A percentile compares a stretch with the other conserved stretches of the same genome.
Conservation (phyloP, 352 stramenopile genomes). For the Phytophthora capsici region DNA sequence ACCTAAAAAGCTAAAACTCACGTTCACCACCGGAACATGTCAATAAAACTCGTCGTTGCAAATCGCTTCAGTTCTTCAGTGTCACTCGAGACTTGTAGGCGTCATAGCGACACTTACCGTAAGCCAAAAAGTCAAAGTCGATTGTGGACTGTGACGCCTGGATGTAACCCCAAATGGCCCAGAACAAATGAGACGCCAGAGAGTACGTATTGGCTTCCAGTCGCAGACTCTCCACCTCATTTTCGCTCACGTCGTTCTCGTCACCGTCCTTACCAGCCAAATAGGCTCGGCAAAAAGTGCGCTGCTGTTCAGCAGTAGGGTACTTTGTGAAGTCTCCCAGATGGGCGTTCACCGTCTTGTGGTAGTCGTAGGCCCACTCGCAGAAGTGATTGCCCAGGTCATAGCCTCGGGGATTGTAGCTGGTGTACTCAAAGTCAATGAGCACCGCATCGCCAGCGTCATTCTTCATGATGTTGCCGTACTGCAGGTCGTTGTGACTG, state of each 20-base stretch:
- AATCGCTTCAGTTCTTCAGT: conserved; percentile 42
- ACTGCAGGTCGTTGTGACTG: conserved; percentile 94
- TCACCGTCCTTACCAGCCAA: conserved; percentile 54
- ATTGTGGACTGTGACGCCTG: conserved; percentile 90
- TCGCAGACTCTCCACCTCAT: conserved; percentile 66
- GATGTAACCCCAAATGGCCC: conserved; percentile 91
- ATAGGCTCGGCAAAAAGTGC: conserved; percentile 73
- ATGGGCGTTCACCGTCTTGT: conserved; percentile 83
- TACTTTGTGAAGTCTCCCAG: conserved; percentile 81
- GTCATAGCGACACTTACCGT: conserved; percentile 78
- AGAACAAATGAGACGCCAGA: conserved; percentile 90
- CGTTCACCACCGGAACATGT: conserved; percentile 49
- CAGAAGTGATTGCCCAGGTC: conserved; percentile 95
- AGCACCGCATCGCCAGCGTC: conserved; percentile 72
- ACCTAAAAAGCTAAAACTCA: conserved; percentile 29
- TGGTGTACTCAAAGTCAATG: conserved; percentile 95
- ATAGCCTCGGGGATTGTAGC: conserved; percentile 91
- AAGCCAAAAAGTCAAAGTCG: conserved; percentile 93
- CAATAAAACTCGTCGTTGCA: conserved; percentile 25
- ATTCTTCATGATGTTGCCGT: conserved; percentile 91
- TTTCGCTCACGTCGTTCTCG: conserved; percentile 48
- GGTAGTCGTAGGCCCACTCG: conserved; percentile 85
- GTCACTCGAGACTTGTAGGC: conserved; percentile 73
- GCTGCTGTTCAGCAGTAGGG: conserved; percentile 66
- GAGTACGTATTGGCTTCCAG: conserved; percentile 86